phyloP scores from a whole-genome alignment of 495 filamentous ascomycete species.

The Aspergillus ellipticus region DNA sequence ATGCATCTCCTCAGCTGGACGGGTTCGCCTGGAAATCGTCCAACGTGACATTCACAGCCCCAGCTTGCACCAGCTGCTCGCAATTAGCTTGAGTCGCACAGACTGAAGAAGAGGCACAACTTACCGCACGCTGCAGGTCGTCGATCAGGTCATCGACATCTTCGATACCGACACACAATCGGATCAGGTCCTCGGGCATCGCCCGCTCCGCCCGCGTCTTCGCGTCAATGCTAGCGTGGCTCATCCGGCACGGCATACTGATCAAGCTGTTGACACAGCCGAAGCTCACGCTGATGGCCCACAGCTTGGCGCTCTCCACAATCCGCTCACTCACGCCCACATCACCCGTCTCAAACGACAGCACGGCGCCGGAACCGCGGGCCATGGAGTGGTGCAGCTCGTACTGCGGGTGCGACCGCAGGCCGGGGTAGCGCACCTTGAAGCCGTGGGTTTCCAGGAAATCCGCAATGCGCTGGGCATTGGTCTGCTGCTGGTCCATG shows the following conservation, averaged over 20 bases:
- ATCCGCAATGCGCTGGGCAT: conserved; percentile 83
- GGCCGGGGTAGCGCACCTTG: conserved; percentile 87
- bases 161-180: conserved; percentile 95
- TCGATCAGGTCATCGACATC: conserved; percentile 91
- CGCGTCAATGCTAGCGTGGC: conserved; percentile 95
- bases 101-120: conserved; percentile 31
- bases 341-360: conserved; percentile 94
- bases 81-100: conserved; percentile 18
- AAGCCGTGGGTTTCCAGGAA: conserved; percentile 92
- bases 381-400: conserved; percentile 94
- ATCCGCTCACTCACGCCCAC: conserved; percentile 78
- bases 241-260: conserved; percentile 99
- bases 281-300: conserved; percentile 94
- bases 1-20: conserved; percentile 3
- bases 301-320: conserved; percentile 85
- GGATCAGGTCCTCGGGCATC: conserved; percentile 94
- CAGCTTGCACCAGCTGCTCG: conserved; percentile 81
- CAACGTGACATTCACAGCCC: conserved; percentile 79
- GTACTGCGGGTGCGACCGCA: conserved; percentile 93
- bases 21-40: conserved; percentile 63
- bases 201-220: conserved; percentile 85
- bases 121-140: conserved; percentile 83
- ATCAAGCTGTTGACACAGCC: conserved; percentile 98
- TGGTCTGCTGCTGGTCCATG: conserved; percentile 96
- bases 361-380: conserved; percentile 85